Base-by-base conservation (phyloP, 2,329 filamentous ascomycete genomes). In the Clarireedia hainanense region DNA sequence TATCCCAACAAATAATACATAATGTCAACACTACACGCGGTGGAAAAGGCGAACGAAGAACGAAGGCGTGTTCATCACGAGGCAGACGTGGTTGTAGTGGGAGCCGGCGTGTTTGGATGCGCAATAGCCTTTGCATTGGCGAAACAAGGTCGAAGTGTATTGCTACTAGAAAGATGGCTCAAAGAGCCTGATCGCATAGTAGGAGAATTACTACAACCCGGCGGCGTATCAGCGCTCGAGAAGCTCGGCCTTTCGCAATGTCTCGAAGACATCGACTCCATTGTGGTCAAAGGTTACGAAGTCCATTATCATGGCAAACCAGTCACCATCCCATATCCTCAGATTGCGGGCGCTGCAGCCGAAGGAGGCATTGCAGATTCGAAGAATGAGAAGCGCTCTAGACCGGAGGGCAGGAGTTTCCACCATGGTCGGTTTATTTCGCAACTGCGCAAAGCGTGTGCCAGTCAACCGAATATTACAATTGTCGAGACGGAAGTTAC, bases 181-280 rank as follows among this genome's bases (percentile, higher is more conserved):
- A 90, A 90, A 72, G 87, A 97, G 75, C 94, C 94, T 20, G 88
- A 97, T 74, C 85, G 94, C 61, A 99, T 99, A 63, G 91, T 99
- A 48, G 94, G 94, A 65, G 94, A 99, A 75, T 75, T 99, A 61
- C 76, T 99, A 65, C 94, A 99, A 73, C 94, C 94, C 0, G 94
- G 94, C 50, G 94, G 94, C 50, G 85, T 96, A 36, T 77, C 82
- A 52, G 88, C 94, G 6, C 77, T 99, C 65, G 80, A 85, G 67
- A 83, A 88, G 68, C 76, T 99, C 50, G 94, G 94, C 2, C 74
- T 99, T 61, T 78, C 76, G 54, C 82, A 91, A 65, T 95, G 90
- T 69, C 74, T 97, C 57, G 90, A 97, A 57, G 88, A 75, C 56
- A 97, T 99, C 65, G 94, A 99, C 69, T 84, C 91, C 4, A 79